These are phyloP conservation scores for Aspergillus luchuensis DNA, from an alignment of 2,329 filamentous ascomycete species.

Conservation along the genomic window DNA sequence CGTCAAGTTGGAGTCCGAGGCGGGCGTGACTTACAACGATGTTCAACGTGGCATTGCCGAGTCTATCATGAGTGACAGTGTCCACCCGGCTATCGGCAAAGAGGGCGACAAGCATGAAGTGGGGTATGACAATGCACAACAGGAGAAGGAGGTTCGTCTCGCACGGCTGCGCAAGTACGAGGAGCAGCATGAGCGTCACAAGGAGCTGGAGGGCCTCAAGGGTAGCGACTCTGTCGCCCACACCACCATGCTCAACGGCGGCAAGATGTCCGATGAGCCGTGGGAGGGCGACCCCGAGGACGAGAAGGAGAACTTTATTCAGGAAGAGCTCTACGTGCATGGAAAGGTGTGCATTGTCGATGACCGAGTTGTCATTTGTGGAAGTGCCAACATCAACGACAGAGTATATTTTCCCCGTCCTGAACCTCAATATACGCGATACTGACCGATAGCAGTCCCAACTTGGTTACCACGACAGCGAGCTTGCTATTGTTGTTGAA, in stretches of 20 bases:
- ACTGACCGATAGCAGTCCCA: constrained; percentile 57
- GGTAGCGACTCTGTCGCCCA: constrained; percentile 66
- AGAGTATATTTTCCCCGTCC: constrained; percentile 40
- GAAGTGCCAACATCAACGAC: constrained; percentile 71
- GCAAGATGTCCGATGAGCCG: constrained; percentile 65
- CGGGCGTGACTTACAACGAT: constrained; percentile 81
- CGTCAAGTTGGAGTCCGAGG: constrained; percentile 73
- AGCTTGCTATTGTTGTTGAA: constrained; percentile 87
- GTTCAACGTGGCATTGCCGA: constrained; percentile 86
- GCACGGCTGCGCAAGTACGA: constrained; percentile 37
- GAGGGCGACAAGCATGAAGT: constrained; percentile 51
- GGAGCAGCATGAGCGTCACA: constrained; percentile 23
- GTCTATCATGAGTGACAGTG: constrained; percentile 76
- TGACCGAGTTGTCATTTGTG: constrained; percentile 78
- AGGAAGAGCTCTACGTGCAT: constrained; percentile 95
- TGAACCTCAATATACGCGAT: background rate
- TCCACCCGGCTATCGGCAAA: constrained; percentile 54
- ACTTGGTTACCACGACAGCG: constrained; percentile 79
- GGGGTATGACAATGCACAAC: constrained; percentile 36
- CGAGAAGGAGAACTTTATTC: constrained; percentile 86
- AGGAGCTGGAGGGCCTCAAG: constrained; percentile 24
- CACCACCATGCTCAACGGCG: constrained; percentile 74
- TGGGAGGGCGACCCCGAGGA: constrained; percentile 76
- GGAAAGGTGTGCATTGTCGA: constrained; percentile 83
- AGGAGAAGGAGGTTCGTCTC: constrained; percentile 48